Conservation (phyloP, 768 basidiomycete genomes). For the Daedaleopsis nitida region DNA sequence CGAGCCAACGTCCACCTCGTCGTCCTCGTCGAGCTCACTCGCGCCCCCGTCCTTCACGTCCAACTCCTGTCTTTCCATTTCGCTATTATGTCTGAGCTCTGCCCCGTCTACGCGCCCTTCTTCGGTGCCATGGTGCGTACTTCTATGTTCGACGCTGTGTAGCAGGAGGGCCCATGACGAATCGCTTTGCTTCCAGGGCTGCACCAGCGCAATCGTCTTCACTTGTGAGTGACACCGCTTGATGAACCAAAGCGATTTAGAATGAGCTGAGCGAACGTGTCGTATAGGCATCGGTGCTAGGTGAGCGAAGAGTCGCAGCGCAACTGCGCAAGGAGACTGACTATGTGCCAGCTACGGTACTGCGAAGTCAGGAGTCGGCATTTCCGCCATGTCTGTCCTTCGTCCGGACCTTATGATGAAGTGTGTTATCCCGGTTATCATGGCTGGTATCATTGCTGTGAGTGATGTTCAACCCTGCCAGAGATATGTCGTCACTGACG, state of each 20-base stretch:
- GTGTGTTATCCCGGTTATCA: constrained; percentile 95
- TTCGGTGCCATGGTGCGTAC: constrained; percentile 90
- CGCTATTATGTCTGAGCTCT: constrained; percentile 69
- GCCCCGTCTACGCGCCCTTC: constrained; percentile 96
- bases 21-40: constrained; percentile 17
- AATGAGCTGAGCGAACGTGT: not conserved
- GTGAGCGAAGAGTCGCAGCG: constrained; percentile 40
- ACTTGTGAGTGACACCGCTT: constrained; percentile 67
- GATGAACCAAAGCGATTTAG: not conserved
- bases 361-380: constrained; percentile 97
- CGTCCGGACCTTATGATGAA: constrained; percentile 98
- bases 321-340: constrained; percentile 7
- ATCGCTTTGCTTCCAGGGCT: constrained; percentile 59
- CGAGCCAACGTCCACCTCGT: constrained; percentile 22
- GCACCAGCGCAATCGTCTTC: constrained; percentile 96
- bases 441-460: constrained; percentile 99
- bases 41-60: constrained; percentile 6
- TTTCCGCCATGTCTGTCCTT: constrained; percentile 96
- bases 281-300: constrained; percentile 80
- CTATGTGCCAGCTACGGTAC: constrained; percentile 81
- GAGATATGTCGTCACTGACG: not conserved
- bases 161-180: constrained; percentile 18
- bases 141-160: not conserved
- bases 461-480: constrained; percentile 34
- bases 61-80: constrained; percentile 18